Base-by-base conservation (phyloP, 2,329 filamentous ascomycete genomes). In the Achaetomium macrosporum region DNA sequence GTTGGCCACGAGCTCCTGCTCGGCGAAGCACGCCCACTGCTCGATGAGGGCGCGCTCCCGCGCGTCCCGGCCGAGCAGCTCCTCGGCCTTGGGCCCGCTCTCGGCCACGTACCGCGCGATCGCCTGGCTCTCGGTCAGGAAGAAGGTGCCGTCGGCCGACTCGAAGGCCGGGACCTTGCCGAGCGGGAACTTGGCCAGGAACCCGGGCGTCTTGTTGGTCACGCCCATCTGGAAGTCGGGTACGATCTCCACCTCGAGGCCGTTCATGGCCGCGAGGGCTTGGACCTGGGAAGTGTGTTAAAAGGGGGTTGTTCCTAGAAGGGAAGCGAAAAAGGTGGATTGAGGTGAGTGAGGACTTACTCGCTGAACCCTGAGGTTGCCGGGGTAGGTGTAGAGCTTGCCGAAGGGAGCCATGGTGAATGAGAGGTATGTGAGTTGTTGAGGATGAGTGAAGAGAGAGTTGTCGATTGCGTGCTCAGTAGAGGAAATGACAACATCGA, bases 141-240 rank as follows among this genome's bases (percentile, higher is more conserved):
- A 64, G 61, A 76, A 71, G 25, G 19, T 49, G 42, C 76, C 76
- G 58, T 77, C 73, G 17, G 73, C 66, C 33, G 67, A 68, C 59
- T 75, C 73, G 49, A 79, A 71, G 40, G 69, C 70, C 10, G 76
- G 76, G 9, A 78, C 71, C 61, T 78, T 79, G 60, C 75, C 76
- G 37, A 76, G 61, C 11, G 76, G 74, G 65, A 78, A 79, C 59
- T 78, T 78, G 64, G 71, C 55, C 13, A 74, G 63, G 66, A 72
- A 79, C 4, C 74, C 73, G 3, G 71, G 65, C n/a, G 65, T 67
- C 41, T 63, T 62, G 68, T 76, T 78, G 55, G 69, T 70, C 44
- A 67, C 63, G 50, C 66, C 63, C 58, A 74, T 69, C 39, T 64
- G 54, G 64, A 76, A 78, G 54, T 65, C 65, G n/a, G 68, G 64